Conservation (phyloP, 768 basidiomycete species). For the Phaffia tasmanica region DNA sequence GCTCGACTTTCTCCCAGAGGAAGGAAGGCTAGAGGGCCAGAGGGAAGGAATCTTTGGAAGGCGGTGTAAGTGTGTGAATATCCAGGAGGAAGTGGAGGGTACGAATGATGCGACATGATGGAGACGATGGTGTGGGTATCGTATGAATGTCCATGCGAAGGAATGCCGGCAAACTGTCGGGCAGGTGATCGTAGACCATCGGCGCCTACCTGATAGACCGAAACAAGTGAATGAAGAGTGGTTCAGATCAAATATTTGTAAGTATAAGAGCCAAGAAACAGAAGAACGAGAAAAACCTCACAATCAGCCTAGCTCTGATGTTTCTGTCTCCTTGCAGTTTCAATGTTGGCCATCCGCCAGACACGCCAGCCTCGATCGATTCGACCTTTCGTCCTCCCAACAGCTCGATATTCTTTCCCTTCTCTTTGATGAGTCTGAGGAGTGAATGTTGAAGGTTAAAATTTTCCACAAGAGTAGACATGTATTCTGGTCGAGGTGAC, state of each 20-base stretch:
- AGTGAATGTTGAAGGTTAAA: slow-evolving; percentile 81
- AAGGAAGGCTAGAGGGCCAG: slow-evolving; percentile 89
- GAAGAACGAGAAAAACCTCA: slow-evolving; percentile 37
- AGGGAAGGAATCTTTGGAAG: slow-evolving; percentile 87
- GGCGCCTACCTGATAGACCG: slow-evolving; percentile 60
- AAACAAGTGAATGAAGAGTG: neutral
- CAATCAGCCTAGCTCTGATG: slow-evolving; percentile 63
- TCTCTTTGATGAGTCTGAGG: slow-evolving; percentile 50
- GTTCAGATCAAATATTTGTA: neutral
- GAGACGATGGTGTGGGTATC: slow-evolving; percentile 81
- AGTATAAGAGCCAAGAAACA: neutral
- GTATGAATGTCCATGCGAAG: slow-evolving; percentile 85
- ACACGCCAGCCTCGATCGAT: slow-evolving; percentile 48
- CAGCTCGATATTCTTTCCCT: slow-evolving; percentile 48
- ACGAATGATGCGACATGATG: slow-evolving; percentile 57
- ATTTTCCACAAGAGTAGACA: slow-evolving; percentile 85
- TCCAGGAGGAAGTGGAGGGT: slow-evolving; percentile 36
- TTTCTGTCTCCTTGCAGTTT: slow-evolving; percentile 51
- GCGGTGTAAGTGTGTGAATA: slow-evolving; percentile 57
- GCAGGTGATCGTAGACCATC: slow-evolving; percentile 95
- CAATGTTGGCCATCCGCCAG: slow-evolving; percentile 69
- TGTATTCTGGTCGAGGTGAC: slow-evolving; percentile 38
- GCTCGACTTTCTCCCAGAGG: slow-evolving; percentile 54
- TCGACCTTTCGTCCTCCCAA: slow-evolving; percentile 64
- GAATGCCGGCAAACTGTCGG: slow-evolving; percentile 68